Conservation (phyloP, 1,284 basidiomycete genomes). For the Cryptococcus neoformans region DNA sequence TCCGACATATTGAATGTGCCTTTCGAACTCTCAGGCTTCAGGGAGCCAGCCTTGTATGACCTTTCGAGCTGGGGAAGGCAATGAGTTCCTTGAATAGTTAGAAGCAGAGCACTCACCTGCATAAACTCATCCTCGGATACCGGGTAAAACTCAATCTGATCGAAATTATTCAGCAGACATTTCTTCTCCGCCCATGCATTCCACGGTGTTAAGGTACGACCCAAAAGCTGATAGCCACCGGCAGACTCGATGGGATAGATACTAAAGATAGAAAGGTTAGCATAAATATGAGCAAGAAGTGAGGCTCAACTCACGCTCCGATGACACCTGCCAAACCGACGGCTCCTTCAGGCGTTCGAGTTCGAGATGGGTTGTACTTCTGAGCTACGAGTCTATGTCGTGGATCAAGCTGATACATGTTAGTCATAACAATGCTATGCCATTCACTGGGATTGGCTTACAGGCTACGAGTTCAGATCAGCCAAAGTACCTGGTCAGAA, state of each 20-base stretch:
- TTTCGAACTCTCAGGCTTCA: not conserved
- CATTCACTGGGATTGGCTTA: not conserved
- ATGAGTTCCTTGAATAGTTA: not conserved
- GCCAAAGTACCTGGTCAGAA: not conserved
- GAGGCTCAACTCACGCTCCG: not conserved
- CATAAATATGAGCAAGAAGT: not conserved
- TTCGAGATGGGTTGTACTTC: conserved; percentile 3
- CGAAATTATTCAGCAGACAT: not conserved
- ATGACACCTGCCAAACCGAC: conserved; percentile 1
- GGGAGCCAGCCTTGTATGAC: not conserved
- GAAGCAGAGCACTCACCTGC: not conserved
- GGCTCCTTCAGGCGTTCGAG: not conserved
- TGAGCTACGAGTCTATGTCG: not conserved
- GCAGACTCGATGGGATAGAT: conserved; percentile 2
- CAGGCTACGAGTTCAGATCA: not conserved
- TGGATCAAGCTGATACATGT: not conserved
- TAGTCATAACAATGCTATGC: not conserved
- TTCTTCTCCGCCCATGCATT: conserved; percentile 1
- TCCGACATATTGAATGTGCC: not conserved
- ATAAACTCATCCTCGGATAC: not conserved
- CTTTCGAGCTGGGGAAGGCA: not conserved
- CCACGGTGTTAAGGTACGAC: conserved; percentile 1
- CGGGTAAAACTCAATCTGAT: conserved; percentile 1
- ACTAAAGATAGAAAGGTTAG: not conserved
- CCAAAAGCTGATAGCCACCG: conserved; percentile 1